Conservation (phyloP, 1,284 basidiomycete species). For the Hemileia vastatrix region DNA sequence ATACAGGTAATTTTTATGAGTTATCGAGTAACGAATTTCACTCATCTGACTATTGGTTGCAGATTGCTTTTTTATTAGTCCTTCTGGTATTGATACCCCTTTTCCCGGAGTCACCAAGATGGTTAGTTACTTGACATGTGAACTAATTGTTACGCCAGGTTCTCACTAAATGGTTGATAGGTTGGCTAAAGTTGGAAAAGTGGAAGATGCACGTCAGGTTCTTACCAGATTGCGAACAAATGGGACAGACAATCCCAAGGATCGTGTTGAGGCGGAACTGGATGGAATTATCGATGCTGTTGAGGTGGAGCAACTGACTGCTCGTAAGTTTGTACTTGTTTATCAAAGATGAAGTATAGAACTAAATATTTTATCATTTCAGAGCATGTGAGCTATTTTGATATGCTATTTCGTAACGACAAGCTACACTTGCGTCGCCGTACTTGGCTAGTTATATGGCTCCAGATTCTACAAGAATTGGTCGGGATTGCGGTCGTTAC, state of each 20-base stretch:
- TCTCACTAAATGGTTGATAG: background rate
- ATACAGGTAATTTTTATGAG: slow-evolving; percentile 26
- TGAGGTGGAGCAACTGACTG: slow-evolving; percentile 24
- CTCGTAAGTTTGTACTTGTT: background rate
- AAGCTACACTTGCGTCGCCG: slow-evolving; percentile 29
- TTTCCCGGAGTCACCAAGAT: slow-evolving; percentile 36
- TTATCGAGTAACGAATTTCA: slow-evolving; percentile 6
- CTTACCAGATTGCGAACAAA: slow-evolving; percentile 27
- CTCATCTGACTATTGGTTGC: slow-evolving; percentile 24
- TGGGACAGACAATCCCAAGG: slow-evolving; percentile 5
- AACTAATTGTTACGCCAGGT: background rate
- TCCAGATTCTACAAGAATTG: slow-evolving; percentile 41
- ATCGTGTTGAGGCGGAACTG: slow-evolving; percentile 27
- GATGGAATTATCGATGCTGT: slow-evolving; percentile 32
- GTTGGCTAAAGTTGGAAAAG: slow-evolving; percentile 33
- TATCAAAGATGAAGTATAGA: too few relatives aligned
- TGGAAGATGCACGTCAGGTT: slow-evolving; percentile 34
- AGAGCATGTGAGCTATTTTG: slow-evolving; percentile 26
- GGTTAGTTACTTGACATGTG: slow-evolving; percentile 15
- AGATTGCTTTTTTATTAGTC: slow-evolving; percentile 31
- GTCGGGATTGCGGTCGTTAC: slow-evolving; percentile 38
- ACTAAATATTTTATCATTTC: too few relatives aligned
- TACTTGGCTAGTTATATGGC: slow-evolving; percentile 29
- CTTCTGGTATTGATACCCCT: slow-evolving; percentile 28
- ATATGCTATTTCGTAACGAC: slow-evolving; percentile 31